Base-by-base conservation (phyloP, 2,329 filamentous ascomycete genomes). In the Fusarium circinatum region DNA sequence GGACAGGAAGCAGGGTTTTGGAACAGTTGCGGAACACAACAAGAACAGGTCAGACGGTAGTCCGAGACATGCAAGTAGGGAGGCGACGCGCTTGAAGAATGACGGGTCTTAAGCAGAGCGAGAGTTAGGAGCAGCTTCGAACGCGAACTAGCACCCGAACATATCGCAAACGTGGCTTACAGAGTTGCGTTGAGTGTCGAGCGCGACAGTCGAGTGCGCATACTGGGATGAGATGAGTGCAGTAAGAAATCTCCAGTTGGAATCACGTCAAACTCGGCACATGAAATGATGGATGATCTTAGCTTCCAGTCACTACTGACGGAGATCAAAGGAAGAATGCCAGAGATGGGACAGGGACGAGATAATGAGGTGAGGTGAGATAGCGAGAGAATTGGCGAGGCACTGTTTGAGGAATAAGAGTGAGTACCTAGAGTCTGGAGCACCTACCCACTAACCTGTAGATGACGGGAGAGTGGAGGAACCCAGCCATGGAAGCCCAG, bases 381-480 rank as follows among this genome's bases (percentile, higher is more conserved):
- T 64, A 62, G 49, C 68, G 66, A 65, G 65, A 70, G 68, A 55
- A 36, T 54, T 49, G 44, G 54, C 68, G 68, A 60, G 63, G 62
- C 51, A 36, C 59, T 65, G 51, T 41, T 62, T 42, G 32, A 68
- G 65, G 55, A 62, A 68, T 61, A 68, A 68, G 48, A 34, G 32
- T 34, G 32, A 51, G 60, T 64, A 75, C 32, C 32, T 38, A 34
- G 48, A 34, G 30, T n/a, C 49, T 52, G 18, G 48, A 34, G 30
- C 17, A 22, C 24, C 47, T 32, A 18, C 47, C 22, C 48, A 32
- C 30, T 51, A 32, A 30, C 32, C 62, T 34, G 14, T 63, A 59
- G 72, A 74, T 74, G 74, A 75, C 72, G 74, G 73, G 66, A 70
- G 68, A 65, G 70, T 75, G 74, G 72, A 77, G 68, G 65, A 68